These are phyloP conservation scores for Botrytis deweyae DNA, from an alignment of 2,329 filamentous ascomycete species.

Conservation along the genomic window DNA sequence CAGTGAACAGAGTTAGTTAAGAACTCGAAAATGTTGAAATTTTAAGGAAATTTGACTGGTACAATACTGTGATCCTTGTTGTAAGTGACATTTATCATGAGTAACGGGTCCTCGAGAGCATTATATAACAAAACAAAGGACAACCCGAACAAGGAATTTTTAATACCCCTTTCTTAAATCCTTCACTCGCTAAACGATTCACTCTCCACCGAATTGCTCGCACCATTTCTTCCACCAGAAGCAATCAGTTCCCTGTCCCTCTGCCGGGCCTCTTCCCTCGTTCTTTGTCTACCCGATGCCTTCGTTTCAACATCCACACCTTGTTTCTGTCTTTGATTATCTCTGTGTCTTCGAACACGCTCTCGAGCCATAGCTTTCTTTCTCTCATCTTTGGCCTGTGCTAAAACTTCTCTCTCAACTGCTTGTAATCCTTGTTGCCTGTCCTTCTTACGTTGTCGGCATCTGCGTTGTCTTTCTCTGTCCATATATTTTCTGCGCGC, in stretches of 20 bases:
- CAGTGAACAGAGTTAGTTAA: neutral
- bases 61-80: neutral
- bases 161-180: neutral
- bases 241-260: constrained; percentile 3
- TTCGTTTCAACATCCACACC: neutral
- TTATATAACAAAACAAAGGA: neutral
- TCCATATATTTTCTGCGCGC: constrained; percentile 17
- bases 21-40: too few species aligned
- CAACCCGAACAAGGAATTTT: neutral
- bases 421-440: constrained; percentile 8
- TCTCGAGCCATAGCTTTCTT: constrained; percentile 16
- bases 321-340: constrained; percentile 9
- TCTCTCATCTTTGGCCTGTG: constrained; percentile 15
- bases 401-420: neutral
- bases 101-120: neutral
- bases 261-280: neutral
- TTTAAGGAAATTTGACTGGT: neutral
- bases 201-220: neutral
- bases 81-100: too few species aligned
- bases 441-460: constrained; percentile 14
- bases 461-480: constrained; percentile 15
- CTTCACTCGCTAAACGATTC: neutral
- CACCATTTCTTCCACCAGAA: neutral
- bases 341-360: constrained; percentile 13
- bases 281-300: neutral